Evolutionary conservation across 768 basidiomycete genomes (phyloP), one percentile per base, ranked within the genome.

Genomic region (Pleurotus citrinopileatus): DNA sequence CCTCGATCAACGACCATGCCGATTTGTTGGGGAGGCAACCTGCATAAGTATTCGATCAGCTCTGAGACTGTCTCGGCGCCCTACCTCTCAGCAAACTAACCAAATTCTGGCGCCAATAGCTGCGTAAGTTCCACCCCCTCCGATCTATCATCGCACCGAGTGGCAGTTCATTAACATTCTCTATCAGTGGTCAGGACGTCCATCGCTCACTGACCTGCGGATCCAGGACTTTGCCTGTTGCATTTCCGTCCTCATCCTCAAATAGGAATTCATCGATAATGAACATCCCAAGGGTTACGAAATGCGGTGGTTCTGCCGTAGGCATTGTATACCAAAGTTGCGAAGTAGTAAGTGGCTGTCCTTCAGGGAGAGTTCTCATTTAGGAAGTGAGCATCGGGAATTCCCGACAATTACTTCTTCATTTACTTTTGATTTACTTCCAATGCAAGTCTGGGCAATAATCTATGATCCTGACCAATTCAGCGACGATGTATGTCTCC

Each of bases 1-100:
- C 94, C 93, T 65, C 75, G 77, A 70, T 96, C 93, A 40, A 97
- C 70, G 52, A 96, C 79, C 91, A 94, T 93, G 15, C 90, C 90
- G 27, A 94, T 65, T 48, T 75, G 64, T 23, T 75, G 61, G 0
- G 89, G 66, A 0, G 84, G 75, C 19, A 94, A 73, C 91, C 90
- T 91, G 63, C 20, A 46, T 45, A 56, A 32, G 20, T 23, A 52
- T 26, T 27, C n/a, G 7, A 20, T 29, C 28, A 22, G 26, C 36
- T 40, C 48, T 36, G n/a, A 44, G 19, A 42, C 19, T 40, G 38
- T 19, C 47, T 17, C 2, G 20, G 37, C 13, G 7, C 7, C 20
- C 23, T 43, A 36, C 17, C 32, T n/a, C 29, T 22, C 26, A 13
- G 6, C 38, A 29, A 44, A 47, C 61, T 54, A 55, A 88, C 89